Evolutionary conservation across 257 asterid species (phyloP).

Genomic region (Ophiorrhiza pumila): DNA sequence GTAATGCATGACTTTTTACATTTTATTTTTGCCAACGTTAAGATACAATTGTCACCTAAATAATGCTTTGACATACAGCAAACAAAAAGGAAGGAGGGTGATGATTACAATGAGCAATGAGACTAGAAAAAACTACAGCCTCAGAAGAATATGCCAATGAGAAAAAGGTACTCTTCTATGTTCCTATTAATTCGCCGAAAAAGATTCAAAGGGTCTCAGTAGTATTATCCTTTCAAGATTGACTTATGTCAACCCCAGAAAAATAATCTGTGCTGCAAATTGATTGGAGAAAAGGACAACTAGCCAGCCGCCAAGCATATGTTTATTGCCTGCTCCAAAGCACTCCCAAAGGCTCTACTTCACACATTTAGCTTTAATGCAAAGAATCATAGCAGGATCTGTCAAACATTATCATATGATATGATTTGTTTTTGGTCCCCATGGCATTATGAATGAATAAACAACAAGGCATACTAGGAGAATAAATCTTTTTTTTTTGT

Average conservation of each 20-base stretch:
- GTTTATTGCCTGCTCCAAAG: neutral
- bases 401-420: neutral
- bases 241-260: conserved; percentile 1
- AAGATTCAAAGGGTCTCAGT: conserved; percentile 1
- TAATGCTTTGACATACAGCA: neutral
- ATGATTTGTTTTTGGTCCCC: neutral
- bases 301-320: neutral
- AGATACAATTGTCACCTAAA: conserved; percentile 18
- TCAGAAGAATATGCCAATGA: conserved; percentile 10
- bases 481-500: neutral
- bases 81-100: conserved; percentile 1
- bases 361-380: neutral
- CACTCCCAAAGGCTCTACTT: neutral
- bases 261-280: neutral
- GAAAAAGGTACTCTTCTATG: conserved; percentile 7
- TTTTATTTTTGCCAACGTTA: conserved; percentile 9
- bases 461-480: neutral
- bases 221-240: neutral
- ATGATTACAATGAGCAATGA: conserved; percentile 4
- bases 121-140: conserved; percentile 14
- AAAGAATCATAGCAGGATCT: conserved; percentile 6
- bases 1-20: conserved; percentile 10
- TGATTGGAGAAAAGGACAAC: neutral
- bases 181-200: conserved; percentile 1
- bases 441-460: neutral